These are phyloP conservation scores for Raffaelea deltoideospora DNA, from an alignment of 2,329 filamentous ascomycete species.

Conservation along the genomic window DNA sequence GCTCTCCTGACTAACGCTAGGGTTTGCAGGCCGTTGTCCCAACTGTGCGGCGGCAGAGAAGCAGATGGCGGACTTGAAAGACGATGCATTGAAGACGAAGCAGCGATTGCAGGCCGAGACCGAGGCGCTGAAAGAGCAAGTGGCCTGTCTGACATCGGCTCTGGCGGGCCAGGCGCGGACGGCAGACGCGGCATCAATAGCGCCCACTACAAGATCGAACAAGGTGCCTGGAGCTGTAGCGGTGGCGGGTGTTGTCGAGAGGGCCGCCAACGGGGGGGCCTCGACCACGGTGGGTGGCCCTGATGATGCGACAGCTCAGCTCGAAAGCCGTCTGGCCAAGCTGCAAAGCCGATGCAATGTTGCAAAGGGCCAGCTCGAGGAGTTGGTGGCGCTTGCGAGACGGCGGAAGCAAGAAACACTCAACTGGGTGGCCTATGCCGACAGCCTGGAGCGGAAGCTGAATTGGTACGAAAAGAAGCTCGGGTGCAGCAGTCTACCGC, in stretches of 20 bases:
- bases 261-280: no score
- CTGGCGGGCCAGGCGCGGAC: background rate
- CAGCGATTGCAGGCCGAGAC: constrained; percentile 27
- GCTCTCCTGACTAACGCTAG: background rate
- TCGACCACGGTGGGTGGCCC: background rate
- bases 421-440: constrained; percentile 29
- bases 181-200: background rate
- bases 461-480: constrained; percentile 23
- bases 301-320: background rate
- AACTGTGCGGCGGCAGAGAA: constrained; percentile 1
- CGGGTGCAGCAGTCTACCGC: background rate
- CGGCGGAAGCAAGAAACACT: constrained; percentile 26
- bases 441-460: constrained; percentile 26
- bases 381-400: constrained; percentile 21
- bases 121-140: constrained; percentile 20
- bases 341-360: constrained; percentile 4
- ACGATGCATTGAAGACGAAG: background rate
- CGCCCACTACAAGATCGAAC: background rate
- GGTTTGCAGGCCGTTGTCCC: background rate
- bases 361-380: constrained; percentile 18
- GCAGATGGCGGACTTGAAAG: constrained; percentile 5
- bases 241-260: no score
- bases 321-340: constrained; percentile 6
- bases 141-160: constrained; percentile 14
- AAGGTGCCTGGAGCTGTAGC: no score